Evolutionary conservation across 257 asterid genomes (phyloP).

Genomic region (Parsonsia alboflavescens): DNA sequence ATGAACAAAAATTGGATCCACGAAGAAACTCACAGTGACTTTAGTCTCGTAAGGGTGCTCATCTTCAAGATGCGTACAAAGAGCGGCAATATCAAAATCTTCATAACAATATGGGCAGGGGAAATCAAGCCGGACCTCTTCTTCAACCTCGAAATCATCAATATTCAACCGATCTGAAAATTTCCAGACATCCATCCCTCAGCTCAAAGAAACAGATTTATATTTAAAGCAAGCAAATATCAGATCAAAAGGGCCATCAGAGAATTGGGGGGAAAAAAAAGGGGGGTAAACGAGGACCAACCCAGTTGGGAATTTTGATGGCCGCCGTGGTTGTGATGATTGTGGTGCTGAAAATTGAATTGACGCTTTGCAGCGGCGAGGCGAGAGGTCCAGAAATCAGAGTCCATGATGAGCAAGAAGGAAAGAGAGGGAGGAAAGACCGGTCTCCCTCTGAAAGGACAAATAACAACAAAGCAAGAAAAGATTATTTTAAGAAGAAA

Average conservation of each 20-base stretch:
- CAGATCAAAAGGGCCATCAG: neutral
- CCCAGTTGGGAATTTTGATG: slow-evolving; percentile 50
- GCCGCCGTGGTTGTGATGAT: slow-evolving; percentile 25
- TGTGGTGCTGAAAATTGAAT: slow-evolving; percentile 50
- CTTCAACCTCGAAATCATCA: slow-evolving; percentile 73
- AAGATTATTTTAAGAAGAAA: neutral
- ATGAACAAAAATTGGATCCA: neutral
- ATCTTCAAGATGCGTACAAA: slow-evolving; percentile 79
- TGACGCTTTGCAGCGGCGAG: slow-evolving; percentile 78
- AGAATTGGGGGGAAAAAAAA: neutral
- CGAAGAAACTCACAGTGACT: slow-evolving; percentile 56
- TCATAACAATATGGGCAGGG: slow-evolving; percentile 82
- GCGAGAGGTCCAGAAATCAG: slow-evolving; percentile 74
- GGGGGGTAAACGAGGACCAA: slow-evolving; percentile 22
- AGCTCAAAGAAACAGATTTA: neutral
- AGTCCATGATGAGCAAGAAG: slow-evolving; percentile 46
- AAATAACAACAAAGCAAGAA: neutral
- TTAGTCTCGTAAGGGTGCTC: slow-evolving; percentile 66
- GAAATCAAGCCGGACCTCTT: slow-evolving; percentile 65
- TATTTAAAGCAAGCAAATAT: neutral
- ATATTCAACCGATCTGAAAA: slow-evolving; percentile 52
- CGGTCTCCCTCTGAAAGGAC: slow-evolving; percentile 19
- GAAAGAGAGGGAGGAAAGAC: neutral
- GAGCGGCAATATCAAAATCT: slow-evolving; percentile 72
- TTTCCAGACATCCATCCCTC: slow-evolving; percentile 10